Base-by-base conservation (phyloP, 768 basidiomycete genomes). In the Calocybe gangraenosa region DNA sequence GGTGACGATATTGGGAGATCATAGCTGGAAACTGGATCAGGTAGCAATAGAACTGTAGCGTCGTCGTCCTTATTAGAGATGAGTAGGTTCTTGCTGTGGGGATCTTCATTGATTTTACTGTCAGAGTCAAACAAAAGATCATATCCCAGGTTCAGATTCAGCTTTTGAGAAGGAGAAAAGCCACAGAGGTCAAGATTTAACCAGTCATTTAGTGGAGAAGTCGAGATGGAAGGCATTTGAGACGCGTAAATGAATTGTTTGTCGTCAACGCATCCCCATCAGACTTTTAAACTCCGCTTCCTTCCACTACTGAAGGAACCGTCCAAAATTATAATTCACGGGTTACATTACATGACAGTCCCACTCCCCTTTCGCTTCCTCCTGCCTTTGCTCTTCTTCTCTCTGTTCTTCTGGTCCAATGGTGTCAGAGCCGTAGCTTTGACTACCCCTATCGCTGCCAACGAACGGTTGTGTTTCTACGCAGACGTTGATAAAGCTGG, bases 401-500 rank as follows among this genome's bases (percentile, higher is more conserved):
- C 74, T 46, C 56, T 73, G 11, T 69, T 48, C 42, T 63, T 64
- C 6, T 64, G 65, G 28, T 32, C 62, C 21, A 53, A 51, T 28
- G 25, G 11, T 10, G 70, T 62, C 7, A 63, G 62, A 19, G 81
- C 78, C 10, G 77, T 86, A 0, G 88, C 92, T 0, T 66, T 95
- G 32, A 92, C 92, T 7, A 93, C 90, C 2, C 65, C 81, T 17
- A 82, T 92, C 50, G 66, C 76, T 13, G 79, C 89, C 1, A 92
- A 90, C 54, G 86, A 91, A 57, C 74, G 87, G 28, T 64, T 87
- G 55, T 99, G 96, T 66, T 98, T 96, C 67, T 97, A 89, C 57
- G 90, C 92, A 5, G 91, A 94, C 60, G 94, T 95, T 17, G 96
- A 99, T 73, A 95, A 94, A 73, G 82, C 79, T 1, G 90, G 91